Conservation (phyloP, 1,139 yeast species). For the Pichia kudriavzevii region DNA sequence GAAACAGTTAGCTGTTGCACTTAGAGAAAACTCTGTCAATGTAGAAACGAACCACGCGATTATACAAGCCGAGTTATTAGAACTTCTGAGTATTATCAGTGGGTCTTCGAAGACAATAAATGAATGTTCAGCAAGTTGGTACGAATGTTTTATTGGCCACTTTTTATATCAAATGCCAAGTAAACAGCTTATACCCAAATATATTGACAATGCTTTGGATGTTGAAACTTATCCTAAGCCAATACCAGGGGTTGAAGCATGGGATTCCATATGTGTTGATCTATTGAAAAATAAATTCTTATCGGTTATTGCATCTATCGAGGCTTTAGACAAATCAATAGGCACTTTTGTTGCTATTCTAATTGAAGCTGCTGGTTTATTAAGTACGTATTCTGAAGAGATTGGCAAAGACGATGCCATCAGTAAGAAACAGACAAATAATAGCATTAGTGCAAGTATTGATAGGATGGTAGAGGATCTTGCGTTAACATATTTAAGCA, state of each 20-base stretch:
- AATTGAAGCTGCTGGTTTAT: constrained; percentile 56
- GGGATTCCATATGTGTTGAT: constrained; percentile 62
- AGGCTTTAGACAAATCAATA: constrained; percentile 56
- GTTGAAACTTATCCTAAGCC: constrained; percentile 16
- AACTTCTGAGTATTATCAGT: constrained; percentile 38
- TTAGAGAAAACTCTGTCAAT: constrained; percentile 35
- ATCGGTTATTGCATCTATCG: constrained; percentile 53
- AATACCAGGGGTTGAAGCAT: constrained; percentile 22
- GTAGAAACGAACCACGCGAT: constrained; percentile 22
- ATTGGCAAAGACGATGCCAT: constrained; percentile 3
- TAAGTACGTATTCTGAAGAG: constrained; percentile 36
- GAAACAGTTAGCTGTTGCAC: constrained; percentile 44
- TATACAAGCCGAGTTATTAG: constrained; percentile 37
- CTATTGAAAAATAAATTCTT: constrained; percentile 52
- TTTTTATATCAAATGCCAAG: constrained; percentile 58
- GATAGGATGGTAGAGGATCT: constrained; percentile 55
- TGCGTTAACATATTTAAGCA: constrained; percentile 47
- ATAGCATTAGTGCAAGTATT: constrained; percentile 39
- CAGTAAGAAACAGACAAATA: constrained; percentile 12
- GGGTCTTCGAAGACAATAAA: constrained; percentile 51
- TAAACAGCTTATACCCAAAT: constrained; percentile 36
- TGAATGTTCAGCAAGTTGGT: constrained; percentile 53
- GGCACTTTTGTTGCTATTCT: constrained; percentile 61
- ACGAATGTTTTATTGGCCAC: constrained; percentile 58
- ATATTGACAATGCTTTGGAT: constrained; percentile 26